Conservation (phyloP, 768 basidiomycete species). For the Boletus patriciae region DNA sequence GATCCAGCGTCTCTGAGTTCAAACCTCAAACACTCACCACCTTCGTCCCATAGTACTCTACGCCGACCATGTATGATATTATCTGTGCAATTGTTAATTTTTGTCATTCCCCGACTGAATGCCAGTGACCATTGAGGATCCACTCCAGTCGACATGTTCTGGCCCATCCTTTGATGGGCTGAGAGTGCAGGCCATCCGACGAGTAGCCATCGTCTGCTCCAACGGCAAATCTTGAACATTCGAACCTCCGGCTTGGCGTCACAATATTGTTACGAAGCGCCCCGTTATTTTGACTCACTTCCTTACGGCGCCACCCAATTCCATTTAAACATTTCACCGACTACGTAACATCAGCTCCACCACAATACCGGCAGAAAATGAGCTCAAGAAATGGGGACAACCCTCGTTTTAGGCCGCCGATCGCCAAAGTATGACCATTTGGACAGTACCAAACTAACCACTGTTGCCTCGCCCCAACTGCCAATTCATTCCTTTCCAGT, state of each 20-base stretch:
- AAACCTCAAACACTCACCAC: background rate
- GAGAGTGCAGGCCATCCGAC: background rate
- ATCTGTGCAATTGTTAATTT: background rate
- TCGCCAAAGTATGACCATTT: constrained; percentile 4
- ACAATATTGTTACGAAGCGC: background rate
- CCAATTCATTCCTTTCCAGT: constrained; percentile 13
- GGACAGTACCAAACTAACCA: background rate
- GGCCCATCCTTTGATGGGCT: background rate
- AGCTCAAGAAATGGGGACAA: background rate
- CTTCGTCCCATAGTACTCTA: background rate
- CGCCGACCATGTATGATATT: constrained; percentile 10
- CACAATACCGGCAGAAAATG: background rate
- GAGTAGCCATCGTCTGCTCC: background rate
- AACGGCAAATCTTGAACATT: background rate
- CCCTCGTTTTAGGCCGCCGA: background rate
- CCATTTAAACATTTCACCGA: background rate
- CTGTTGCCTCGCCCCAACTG: constrained; percentile 8
- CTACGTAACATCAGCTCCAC: constrained; percentile 22
- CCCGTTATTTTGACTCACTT: background rate
- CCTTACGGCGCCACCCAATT: background rate
- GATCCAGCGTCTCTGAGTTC: background rate
- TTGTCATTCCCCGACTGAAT: background rate
- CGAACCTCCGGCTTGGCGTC: background rate
- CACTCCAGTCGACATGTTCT: background rate
- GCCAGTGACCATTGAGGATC: background rate